Conservation (phyloP, 2,329 filamentous ascomycete species). For the Thelonectria blattea region DNA sequence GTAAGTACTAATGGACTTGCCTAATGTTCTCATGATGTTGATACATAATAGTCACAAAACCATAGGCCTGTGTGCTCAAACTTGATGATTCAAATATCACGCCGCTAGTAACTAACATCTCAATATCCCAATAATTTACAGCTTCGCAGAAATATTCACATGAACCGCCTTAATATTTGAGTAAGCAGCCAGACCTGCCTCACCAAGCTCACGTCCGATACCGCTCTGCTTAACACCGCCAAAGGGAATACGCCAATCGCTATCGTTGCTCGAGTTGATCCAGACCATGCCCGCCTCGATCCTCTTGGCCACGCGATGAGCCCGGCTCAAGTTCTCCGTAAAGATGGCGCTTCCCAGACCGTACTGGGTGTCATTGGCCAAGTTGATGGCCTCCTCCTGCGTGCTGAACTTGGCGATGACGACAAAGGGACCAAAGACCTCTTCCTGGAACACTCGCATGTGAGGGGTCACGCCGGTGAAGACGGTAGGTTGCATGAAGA, state of each 20-base stretch:
- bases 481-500: conserved; percentile 54
- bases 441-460: conserved; percentile 54
- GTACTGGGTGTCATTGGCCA: conserved; percentile 62
- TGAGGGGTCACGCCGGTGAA: conserved; percentile 49
- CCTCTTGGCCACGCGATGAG: conserved; percentile 56
- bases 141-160: conserved; percentile 46
- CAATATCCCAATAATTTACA: conserved; percentile 13
- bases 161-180: conserved; percentile 54
- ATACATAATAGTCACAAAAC: too few species aligned
- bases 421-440: conserved; percentile 54
- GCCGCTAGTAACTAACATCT: conserved; percentile 4
- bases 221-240: conserved; percentile 57
- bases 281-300: conserved; percentile 67
- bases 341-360: conserved; percentile 68
- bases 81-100: not conserved
- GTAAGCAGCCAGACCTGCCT: conserved; percentile 52
- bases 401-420: conserved; percentile 50
- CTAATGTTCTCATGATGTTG: too few species aligned
- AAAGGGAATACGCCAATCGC: conserved; percentile 52
- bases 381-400: conserved; percentile 49
- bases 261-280: conserved; percentile 57
- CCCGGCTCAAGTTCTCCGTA: conserved; percentile 60
- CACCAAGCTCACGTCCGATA: conserved; percentile 53
- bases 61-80: too few species aligned
- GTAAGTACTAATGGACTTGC: too few species aligned